Conservation (phyloP, 2,329 filamentous ascomycete species). For the Verticillium tricorpus region DNA sequence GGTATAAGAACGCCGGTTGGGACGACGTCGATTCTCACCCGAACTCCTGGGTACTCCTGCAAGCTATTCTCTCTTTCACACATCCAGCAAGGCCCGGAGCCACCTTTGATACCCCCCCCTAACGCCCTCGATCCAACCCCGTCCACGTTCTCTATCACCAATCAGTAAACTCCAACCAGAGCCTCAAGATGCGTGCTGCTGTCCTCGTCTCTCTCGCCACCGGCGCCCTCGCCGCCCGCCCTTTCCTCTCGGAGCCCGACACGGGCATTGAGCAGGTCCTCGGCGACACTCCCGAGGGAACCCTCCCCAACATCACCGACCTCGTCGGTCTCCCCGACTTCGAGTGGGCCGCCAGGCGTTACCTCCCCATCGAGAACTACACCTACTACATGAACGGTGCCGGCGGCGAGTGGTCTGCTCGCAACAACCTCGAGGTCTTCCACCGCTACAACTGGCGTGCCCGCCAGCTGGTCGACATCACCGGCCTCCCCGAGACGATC, state of each 20-base stretch:
- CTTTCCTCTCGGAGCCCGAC: slow-evolving; percentile 40
- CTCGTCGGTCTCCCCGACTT: slow-evolving; percentile 50
- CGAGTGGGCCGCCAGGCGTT: slow-evolving; percentile 45
- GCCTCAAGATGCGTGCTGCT: slow-evolving; percentile 26
- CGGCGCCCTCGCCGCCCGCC: slow-evolving; percentile 34
- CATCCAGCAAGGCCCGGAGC: not conserved
- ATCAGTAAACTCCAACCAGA: slow-evolving; percentile 13
- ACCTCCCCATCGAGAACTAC: slow-evolving; percentile 41
- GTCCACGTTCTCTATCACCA: not conserved
- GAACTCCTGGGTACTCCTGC: not conserved
- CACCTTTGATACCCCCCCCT: not conserved
- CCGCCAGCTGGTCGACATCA: slow-evolving; percentile 46
- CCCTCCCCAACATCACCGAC: slow-evolving; percentile 35
- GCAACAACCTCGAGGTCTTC: slow-evolving; percentile 53
- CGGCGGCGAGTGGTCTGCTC: slow-evolving; percentile 50
- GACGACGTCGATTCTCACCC: not conserved
- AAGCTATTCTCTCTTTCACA: not conserved
- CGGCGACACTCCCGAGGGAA: slow-evolving; percentile 24
- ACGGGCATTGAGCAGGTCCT: slow-evolving; percentile 38
- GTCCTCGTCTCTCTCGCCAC: slow-evolving; percentile 23
- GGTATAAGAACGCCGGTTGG: not conserved
- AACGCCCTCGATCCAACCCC: not conserved
- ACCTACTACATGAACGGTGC: slow-evolving; percentile 55
- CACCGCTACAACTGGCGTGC: slow-evolving; percentile 43
- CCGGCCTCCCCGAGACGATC: slow-evolving; percentile 33